These are phyloP conservation scores for Chrysanthemum seticuspe DNA, from an alignment of 129 eudicot genomes.

Conservation along the genomic window DNA sequence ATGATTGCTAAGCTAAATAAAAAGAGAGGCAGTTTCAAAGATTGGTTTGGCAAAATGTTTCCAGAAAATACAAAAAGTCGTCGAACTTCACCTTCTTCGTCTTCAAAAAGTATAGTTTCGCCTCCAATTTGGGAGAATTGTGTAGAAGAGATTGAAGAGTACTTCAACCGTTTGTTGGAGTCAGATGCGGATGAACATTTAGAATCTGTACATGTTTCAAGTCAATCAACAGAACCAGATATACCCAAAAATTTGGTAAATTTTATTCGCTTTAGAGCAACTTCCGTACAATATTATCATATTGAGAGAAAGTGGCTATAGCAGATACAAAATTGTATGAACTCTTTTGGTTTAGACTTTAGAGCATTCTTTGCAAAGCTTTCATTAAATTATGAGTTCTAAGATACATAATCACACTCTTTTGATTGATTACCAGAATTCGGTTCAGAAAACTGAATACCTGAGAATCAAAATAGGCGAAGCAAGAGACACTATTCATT, in stretches of 20 bases:
- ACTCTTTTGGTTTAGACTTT: too few relatives aligned
- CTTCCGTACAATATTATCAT: not conserved
- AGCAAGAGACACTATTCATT: conserved; percentile 44
- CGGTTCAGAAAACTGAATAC: conserved; percentile 42
- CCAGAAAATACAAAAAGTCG: conserved; percentile 37
- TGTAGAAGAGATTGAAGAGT: conserved; percentile 56
- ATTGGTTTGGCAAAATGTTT: conserved; percentile 62
- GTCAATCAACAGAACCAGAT: conserved; percentile 29
- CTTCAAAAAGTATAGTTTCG: conserved; percentile 36
- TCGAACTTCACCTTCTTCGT: conserved; percentile 40
- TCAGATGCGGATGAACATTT: conserved; percentile 35
- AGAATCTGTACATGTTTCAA: conserved; percentile 23
- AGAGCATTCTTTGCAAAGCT: too few relatives aligned
- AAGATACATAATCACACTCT: not conserved
- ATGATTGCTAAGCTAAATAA: conserved; percentile 39
- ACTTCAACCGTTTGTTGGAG: conserved; percentile 45
- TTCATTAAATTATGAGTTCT: too few relatives aligned
- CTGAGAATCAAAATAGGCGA: conserved; percentile 45
- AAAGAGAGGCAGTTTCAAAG: conserved; percentile 44
- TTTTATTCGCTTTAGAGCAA: not conserved
- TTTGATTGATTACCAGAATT: conserved; percentile 32
- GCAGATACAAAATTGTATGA: too few relatives aligned
- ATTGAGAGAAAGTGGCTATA: too few relatives aligned
- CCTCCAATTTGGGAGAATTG: conserved; percentile 55
- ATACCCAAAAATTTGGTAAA: conserved; percentile 46